Percentiles rank a stretch among this genome's conserved stretches.
Conservation (phyloP, 768 basidiomycete genomes). For the Tulasnella calospora region DNA sequence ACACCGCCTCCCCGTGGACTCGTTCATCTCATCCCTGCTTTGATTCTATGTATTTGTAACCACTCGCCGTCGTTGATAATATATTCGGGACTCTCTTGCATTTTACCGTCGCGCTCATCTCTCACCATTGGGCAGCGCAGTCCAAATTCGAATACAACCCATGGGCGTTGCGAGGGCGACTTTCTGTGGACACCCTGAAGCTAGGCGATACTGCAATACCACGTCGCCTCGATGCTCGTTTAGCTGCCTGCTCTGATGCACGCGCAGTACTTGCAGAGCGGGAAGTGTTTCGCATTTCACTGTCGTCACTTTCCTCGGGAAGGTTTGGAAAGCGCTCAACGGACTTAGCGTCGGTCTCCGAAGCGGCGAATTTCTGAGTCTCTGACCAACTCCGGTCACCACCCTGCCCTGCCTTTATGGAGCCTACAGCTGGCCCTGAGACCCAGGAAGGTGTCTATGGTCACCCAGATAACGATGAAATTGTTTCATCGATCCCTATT, state of each 20-base stretch:
- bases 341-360: not conserved
- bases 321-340: not conserved
- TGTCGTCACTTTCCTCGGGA: not conserved
- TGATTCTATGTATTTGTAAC: not conserved
- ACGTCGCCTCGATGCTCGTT: not conserved
- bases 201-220: not conserved
- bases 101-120: not conserved
- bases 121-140: not conserved
- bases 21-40: not conserved
- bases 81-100: not conserved
- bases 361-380: not conserved
- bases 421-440: not conserved
- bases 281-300: not conserved
- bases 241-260: not conserved
- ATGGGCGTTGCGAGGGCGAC: not conserved
- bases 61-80: not conserved
- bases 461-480: slow-evolving; percentile 6
- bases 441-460: not conserved
- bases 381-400: not conserved
- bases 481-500: slow-evolving; percentile 54
- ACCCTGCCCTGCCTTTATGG: not conserved
- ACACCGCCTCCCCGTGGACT: not conserved
- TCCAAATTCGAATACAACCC: not conserved
- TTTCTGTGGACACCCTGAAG: not conserved
- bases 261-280: not conserved